Base-by-base conservation (phyloP, 2,329 filamentous ascomycete genomes). In the Paracamarosporium sp. region DNA sequence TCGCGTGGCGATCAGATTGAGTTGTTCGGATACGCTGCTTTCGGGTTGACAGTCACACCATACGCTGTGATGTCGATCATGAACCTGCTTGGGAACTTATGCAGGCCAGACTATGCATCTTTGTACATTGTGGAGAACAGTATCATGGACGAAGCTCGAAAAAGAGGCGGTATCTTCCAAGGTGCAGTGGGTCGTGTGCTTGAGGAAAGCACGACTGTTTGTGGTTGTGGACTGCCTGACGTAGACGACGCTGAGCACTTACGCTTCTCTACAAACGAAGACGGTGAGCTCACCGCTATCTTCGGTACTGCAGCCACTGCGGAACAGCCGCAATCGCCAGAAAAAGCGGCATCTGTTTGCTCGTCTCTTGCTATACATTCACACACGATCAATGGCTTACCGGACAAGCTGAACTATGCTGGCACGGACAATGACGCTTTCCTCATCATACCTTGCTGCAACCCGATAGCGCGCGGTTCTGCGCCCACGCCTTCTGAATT, bases 51-150 rank as follows among this genome's bases (percentile, higher is more conserved):
- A 0, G 73, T 77, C 2, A 57, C 73, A 1, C 75, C 74, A 0
- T 78, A 77, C 46, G 57, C 70, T 4, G 41, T 76, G 22, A 78
- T 79, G 76, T 76, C 71, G 0, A 57, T 74, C 4, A 45, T 77
- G n/a, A 78, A 79, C 35, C 35, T 38, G 5, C 35, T 22, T 3
- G 35, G 35, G 15, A 20, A 17, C 15, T 20, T 22, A 20, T 38
- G 3, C 7, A 5, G 35, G 4, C 35, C 35, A 8, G n/a, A 38
- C 20, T 38, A 38, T 22, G 35, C 15, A 38, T 17, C 15, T 8
- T 20, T 38, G 5, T 38, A 38, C n/a, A 17, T 38, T n/a, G 64
- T 77, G 3, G 60, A 63, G 9, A 53, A 55, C 51, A 43, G 56
- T 13, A 58, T 68, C 12, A 71, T 75, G 66, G 67, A 72, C 8